phyloP scores from a whole-genome alignment of 768 basidiomycete genomes.

The Macrolepiota dolichaula region DNA sequence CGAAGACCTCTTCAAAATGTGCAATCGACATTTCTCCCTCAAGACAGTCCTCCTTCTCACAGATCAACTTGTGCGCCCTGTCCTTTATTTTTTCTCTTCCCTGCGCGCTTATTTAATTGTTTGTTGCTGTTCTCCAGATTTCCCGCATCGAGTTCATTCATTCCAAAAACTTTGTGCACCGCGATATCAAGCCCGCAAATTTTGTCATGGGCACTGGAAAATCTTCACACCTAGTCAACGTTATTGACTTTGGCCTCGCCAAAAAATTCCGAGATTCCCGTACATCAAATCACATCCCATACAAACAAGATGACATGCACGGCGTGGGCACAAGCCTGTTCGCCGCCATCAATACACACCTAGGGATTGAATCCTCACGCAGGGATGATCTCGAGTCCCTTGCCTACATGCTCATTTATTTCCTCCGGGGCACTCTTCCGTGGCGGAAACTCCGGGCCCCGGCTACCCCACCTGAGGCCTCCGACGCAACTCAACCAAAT shows the following conservation, averaged over 20 bases:
- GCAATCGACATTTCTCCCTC: conserved; percentile 88
- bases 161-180: conserved; percentile 90
- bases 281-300: conserved; percentile 67
- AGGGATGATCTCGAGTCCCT: conserved; percentile 79
- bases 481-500: conserved; percentile 21
- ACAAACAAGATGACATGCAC: conserved; percentile 70
- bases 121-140: conserved; percentile 46
- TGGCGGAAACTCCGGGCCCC: conserved; percentile 73
- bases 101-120: not conserved
- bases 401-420: conserved; percentile 82
- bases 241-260: conserved; percentile 86
- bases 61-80: conserved; percentile 82
- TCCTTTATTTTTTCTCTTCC: not conserved
- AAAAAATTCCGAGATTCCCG: conserved; percentile 71
- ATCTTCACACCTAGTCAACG: conserved; percentile 72
- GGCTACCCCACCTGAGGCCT: conserved; percentile 26
- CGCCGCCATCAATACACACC: conserved; percentile 16
- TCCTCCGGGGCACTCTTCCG: conserved; percentile 72
- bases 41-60: conserved; percentile 93
- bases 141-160: conserved; percentile 97
- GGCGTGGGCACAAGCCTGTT: conserved; percentile 72
- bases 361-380: conserved; percentile 59
- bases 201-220: conserved; percentile 87
- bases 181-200: conserved; percentile 98
- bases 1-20: conserved; percentile 85